Conservation (phyloP, 2,329 filamentous ascomycete genomes). For the Ciborinia camelliae region DNA sequence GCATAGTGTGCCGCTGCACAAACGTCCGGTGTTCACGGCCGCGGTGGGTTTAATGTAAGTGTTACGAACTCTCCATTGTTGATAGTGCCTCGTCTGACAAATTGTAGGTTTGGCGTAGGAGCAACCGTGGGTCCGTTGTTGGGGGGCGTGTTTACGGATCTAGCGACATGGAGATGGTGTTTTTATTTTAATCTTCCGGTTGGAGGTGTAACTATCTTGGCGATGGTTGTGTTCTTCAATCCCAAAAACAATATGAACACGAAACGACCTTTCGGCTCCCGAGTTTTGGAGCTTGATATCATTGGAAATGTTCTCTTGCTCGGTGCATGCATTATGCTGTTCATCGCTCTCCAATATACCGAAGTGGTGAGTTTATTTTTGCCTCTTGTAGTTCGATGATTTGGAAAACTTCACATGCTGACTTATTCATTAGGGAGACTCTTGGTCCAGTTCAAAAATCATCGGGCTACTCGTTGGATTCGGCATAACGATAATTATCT, state of each 20-base stretch:
- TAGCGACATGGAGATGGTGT: constrained; percentile 14
- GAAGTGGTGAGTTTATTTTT: constrained; percentile 32
- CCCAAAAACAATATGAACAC: not conserved
- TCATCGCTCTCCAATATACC: constrained; percentile 47
- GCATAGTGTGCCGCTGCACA: constrained; percentile 58
- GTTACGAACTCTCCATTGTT: no score
- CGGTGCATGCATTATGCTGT: constrained; percentile 38
- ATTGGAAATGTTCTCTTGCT: constrained; percentile 45
- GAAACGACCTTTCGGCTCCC: not conserved
- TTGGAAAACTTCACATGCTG: not conserved
- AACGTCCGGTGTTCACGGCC: constrained; percentile 58
- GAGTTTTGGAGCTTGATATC: constrained; percentile 43
- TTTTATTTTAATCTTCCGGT: constrained; percentile 57
- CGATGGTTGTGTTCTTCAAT: constrained; percentile 4
- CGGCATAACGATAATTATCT: constrained; percentile 31
- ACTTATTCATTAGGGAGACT: constrained; percentile 26
- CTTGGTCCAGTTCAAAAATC: constrained; percentile 31
- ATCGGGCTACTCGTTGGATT: constrained; percentile 37
- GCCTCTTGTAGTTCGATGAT: not conserved
- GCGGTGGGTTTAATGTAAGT: constrained; percentile 53
- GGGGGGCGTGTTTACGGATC: constrained; percentile 2
- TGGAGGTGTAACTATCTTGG: constrained; percentile 33
- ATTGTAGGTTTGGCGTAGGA: constrained; percentile 52
- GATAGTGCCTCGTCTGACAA: not conserved
- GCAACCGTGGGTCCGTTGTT: constrained; percentile 52